These are phyloP conservation scores for Hypoxylon sp. DNA, from an alignment of 2,329 filamentous ascomycete species.

Conservation along the genomic window DNA sequence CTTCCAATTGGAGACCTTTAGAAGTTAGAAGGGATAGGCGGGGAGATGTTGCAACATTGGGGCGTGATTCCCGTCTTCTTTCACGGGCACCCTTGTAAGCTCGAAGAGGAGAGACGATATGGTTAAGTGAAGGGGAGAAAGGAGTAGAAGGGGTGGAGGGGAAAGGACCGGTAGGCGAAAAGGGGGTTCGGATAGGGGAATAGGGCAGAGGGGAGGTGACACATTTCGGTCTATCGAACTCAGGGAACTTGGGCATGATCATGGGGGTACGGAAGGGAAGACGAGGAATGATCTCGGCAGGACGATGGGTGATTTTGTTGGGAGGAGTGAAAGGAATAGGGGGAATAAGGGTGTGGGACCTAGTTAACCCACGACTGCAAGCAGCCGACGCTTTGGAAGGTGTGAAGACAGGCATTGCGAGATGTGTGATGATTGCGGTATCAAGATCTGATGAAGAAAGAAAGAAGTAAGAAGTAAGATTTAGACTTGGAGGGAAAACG, in stretches of 20 bases:
- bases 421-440: not conserved
- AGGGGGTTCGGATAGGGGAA: constrained; percentile 23
- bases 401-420: constrained; percentile 22
- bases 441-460: constrained; percentile 9
- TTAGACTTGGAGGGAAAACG: not conserved
- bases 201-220: not conserved
- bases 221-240: no score
- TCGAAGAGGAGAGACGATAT: constrained; percentile 17
- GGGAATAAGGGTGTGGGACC: constrained; percentile 27
- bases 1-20: not conserved
- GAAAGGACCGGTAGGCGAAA: constrained; percentile 11
- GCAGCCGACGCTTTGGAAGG: constrained; percentile 31
- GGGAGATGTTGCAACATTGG: not conserved
- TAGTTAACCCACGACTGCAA: constrained; percentile 37
- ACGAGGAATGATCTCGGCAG: not conserved
- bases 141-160: constrained; percentile 24
- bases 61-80: constrained; percentile 24
- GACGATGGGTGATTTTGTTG: constrained; percentile 1
- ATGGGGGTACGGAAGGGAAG: not conserved
- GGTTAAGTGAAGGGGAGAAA: constrained; percentile 12
- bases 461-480: not conserved
- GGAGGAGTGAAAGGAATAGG: constrained; percentile 6
- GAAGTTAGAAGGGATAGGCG: not conserved
- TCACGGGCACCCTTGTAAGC: constrained; percentile 21
- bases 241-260: no score